A percentile compares a stretch with the other conserved stretches of the same genome.
Conservation (phyloP, 352 stramenopile species). For the Chloridella minuta region DNA sequence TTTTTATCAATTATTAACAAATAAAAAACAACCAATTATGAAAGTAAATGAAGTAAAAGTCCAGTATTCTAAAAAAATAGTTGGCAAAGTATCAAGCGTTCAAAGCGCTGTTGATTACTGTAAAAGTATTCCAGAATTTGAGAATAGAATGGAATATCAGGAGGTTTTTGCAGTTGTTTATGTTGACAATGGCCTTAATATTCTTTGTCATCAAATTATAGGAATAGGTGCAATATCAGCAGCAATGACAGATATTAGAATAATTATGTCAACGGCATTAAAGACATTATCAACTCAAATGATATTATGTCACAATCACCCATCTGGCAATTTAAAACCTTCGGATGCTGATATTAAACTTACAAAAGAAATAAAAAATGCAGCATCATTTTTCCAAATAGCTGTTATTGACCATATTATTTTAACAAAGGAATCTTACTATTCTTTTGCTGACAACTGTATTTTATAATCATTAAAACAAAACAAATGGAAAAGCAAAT, state of each 20-base stretch:
- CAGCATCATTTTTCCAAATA: conserved; percentile 7
- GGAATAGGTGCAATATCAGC: not conserved
- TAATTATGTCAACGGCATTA: conserved; percentile 6
- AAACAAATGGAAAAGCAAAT: too few relatives aligned
- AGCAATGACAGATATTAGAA: not conserved
- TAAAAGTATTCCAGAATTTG: too few relatives aligned
- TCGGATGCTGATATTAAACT: not conserved
- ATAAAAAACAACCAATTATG: too few relatives aligned
- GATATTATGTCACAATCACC: not conserved
- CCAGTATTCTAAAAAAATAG: too few relatives aligned
- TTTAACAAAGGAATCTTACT: conserved; percentile 9
- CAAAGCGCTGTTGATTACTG: too few relatives aligned
- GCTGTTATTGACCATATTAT: conserved; percentile 10
- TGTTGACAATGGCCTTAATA: not conserved
- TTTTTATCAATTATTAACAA: too few relatives aligned
- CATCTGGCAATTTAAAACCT: not conserved
- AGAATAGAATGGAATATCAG: not conserved
- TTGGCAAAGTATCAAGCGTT: too few relatives aligned
- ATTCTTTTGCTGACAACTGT: conserved; percentile 4
- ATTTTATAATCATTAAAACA: not conserved
- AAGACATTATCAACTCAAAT: not conserved
- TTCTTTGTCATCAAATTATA: not conserved
- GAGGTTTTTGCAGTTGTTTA: not conserved
- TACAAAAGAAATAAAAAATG: conserved; percentile 1
- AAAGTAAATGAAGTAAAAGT: too few relatives aligned